phyloP scores from a whole-genome alignment of 2,329 filamentous ascomycete genomes.

The Elsinoe australis region DNA sequence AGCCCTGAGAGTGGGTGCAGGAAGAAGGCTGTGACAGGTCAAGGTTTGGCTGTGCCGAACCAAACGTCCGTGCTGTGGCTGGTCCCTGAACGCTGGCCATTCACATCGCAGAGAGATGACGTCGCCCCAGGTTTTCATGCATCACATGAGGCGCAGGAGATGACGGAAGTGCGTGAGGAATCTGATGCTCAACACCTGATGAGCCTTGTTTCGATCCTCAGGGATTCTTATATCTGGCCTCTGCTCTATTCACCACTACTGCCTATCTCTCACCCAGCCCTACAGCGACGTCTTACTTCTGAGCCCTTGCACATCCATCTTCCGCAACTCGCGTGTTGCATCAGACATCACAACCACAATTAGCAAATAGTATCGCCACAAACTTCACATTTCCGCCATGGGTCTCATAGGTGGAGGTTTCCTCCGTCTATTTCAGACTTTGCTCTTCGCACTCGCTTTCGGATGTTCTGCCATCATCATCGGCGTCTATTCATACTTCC shows the following conservation, averaged over 20 bases:
- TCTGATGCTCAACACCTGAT: background rate
- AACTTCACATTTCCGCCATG: slow-evolving; percentile 25
- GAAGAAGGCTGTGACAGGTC: slow-evolving; percentile 5
- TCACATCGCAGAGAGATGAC: background rate
- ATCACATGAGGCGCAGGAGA: background rate
- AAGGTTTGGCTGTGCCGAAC: background rate
- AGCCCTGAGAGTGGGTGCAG: background rate
- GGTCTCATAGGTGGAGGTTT: slow-evolving; percentile 45
- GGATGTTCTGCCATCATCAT: slow-evolving; percentile 65
- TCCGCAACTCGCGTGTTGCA: too few relatives aligned
- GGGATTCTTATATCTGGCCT: slow-evolving; percentile 7
- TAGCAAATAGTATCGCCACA: too few relatives aligned
- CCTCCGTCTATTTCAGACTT: slow-evolving; percentile 59
- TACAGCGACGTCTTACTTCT: background rate
- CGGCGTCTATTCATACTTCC: slow-evolving; percentile 66
- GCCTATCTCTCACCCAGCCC: background rate
- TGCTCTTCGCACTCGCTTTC: slow-evolving; percentile 67
- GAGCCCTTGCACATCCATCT: too few relatives aligned
- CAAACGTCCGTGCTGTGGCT: background rate
- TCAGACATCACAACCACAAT: too few relatives aligned
- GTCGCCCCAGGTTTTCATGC: background rate
- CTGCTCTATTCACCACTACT: background rate
- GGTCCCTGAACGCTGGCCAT: background rate
- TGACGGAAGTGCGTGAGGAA: background rate
- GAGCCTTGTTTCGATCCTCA: slow-evolving; percentile 13